Evolutionary conservation across 192 early-diverging fungal genomes (phyloP), one percentile per base, ranked within the genome.

Genomic region (Chytriomyces confervae): DNA sequence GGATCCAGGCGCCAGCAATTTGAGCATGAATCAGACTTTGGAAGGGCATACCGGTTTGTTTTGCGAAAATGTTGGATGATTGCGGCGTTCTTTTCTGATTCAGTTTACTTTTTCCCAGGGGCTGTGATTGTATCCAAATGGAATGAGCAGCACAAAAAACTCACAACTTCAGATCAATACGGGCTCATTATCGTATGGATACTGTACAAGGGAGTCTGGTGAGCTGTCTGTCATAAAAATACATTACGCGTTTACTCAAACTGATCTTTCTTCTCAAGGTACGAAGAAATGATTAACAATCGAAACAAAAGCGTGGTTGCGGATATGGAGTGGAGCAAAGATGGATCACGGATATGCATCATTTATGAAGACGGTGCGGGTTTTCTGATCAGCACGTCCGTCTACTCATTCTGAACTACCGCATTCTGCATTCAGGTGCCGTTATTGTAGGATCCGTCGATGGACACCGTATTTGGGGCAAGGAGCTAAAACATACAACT

Each of bases 281-380:
- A 91, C 75, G 89, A 91, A 79, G 89, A 91, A 81, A 91, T 91
- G 89, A 88, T 91, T 79, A 91, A 91, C 74, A 89, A 91, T 71
- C 81, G 89, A 16, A 88, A 88, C 80, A 91, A 91, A 72, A 84
- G 85, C 53, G 77, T 86, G 7, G 89, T 91, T 2, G 79, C 88
- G 18, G 88, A 87, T 75, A 89, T 91, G 86, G 83, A 87, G 29
- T 91, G 89, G 89, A 86, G 86, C 64, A 79, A 77, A 50, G 83
- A 85, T 44, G 89, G 89, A 6, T 63, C 80, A 44, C 81, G 83
- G 69, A 91, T 91, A 57, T 88, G 87, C 67, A 91, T 91, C 65
- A 86, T 81, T 20, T 91, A 91, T 57, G 80, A 86, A 72, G 89
- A 91, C 65, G 89, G 89, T 86, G 76, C 7, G 7, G 7, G 20